Base-by-base conservation (phyloP, 1,139 yeast genomes). In the Blastobotrys petasosporus region DNA sequence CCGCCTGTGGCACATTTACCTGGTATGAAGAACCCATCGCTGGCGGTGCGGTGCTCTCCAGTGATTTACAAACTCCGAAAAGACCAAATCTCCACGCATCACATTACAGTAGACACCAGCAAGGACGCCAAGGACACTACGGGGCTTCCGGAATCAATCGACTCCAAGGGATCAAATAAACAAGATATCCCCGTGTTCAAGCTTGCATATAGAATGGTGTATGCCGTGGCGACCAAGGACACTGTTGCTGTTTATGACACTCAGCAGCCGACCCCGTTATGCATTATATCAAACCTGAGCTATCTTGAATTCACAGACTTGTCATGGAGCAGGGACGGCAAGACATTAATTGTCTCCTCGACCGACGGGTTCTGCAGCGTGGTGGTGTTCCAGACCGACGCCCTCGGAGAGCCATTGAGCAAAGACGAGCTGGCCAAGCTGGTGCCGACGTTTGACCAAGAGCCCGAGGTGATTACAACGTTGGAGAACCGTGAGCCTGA, bases 221-320 rank as follows among this genome's bases (percentile, higher is more conserved):
- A 85, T 68, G 98, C 97, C 0, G 83, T 94, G 28, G 97, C 97
- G 0, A 90, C 97, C 0, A 88, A 86, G 49, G 96, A 87, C 59
- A 75, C 92, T n/a, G 82, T 92, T 9, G 62, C 84, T 10, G 68
- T 94, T 1, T 94, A 87, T 64, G 94, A 87, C 54, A 90, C 97
- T 0, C 84, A 79, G 52, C 71, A 73, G 34, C 60, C 73, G 30
- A 65, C 73, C 48, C 95, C 97, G 1, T 60, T 92, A 34, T 94
- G 92, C 6, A 69, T 78, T 29, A 83, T 82, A 2, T 76, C 86
- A 1, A 87, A 87, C 57, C 69, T 92, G 45, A 98, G 92, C 62
- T 88, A 88, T 60, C 82, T 94, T 2, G 79, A 94, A 0, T 75
- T 92, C 34, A 90, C 98, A 0, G 98, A 92, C 61, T 62, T 90